Evolutionary conservation across 495 filamentous ascomycete species (phyloP), one percentile per base, ranked within the genome.

Genomic region (Tuber umbilicatum): DNA sequence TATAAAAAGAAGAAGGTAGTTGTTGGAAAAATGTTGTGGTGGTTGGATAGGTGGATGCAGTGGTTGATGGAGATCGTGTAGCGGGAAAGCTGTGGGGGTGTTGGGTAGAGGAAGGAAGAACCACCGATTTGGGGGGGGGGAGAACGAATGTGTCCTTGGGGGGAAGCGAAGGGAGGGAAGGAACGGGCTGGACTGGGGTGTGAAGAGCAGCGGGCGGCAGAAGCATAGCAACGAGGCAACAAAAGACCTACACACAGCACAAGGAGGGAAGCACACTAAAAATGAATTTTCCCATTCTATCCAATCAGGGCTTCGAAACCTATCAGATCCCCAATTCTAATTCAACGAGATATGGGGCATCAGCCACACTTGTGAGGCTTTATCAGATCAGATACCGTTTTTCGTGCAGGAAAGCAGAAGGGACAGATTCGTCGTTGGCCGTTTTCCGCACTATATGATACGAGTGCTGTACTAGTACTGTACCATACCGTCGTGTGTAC

Each of bases 81-180:
- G 79, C 74, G 78, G 78, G 79, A 77, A 76, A 74, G 74, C 76
- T 78, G 75, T 76, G 79, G 73, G 79, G 79, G 78, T 74, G 79
- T 76, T 76, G 73, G 79, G 72, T 71, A 75, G 75, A 78, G 75
- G 77, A 74, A 78, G 77, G 70, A 72, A 73, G 77, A 78, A 72
- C 77, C 75, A 79, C 71, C 77, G 78, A 73, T 72, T 27, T 79
- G 71, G 70, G 77, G 71, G 76, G 74, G 74, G 73, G 67, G 69
- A n/a, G n/a, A 69, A 73, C 68, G 70, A 74, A 70, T 70, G 75
- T 73, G 50, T 64, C 27, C 16, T 55, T 21, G 45, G 23, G 47
- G 47, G 74, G 78, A 70, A 64, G 64, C 71, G 77, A 76, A 71
- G 71, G 76, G 60, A 72, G 73, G 77, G 75, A 71, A 68, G 76